Evolutionary conservation across 1,284 basidiomycete species (phyloP).

Genomic region (Ustilago cynodontis): DNA sequence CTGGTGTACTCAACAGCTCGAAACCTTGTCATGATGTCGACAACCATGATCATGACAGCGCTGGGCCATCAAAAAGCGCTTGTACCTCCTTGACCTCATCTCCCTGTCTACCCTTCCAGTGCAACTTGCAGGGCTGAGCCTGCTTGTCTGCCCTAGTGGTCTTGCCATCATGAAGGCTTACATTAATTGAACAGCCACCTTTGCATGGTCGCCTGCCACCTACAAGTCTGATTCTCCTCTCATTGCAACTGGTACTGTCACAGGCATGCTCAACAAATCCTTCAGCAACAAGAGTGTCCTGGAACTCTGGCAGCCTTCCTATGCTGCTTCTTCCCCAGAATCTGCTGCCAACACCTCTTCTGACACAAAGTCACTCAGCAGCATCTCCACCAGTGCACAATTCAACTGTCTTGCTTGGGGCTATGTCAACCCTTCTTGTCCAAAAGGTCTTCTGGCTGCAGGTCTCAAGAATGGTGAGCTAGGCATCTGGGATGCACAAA

Average conservation of each 20-base stretch:
- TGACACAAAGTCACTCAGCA: constrained; percentile 53
- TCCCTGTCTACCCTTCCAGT: neutral
- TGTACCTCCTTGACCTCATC: too few relatives aligned
- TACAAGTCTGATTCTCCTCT: constrained; percentile 75
- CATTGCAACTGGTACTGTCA: constrained; percentile 92
- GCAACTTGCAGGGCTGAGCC: constrained; percentile 23
- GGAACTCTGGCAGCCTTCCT: constrained; percentile 81
- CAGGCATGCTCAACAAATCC: constrained; percentile 94
- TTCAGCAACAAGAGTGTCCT: constrained; percentile 94
- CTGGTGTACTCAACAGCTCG: too few relatives aligned
- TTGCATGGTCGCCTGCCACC: constrained; percentile 88
- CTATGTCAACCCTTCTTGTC: constrained; percentile 77
- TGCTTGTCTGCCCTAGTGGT: constrained; percentile 7
- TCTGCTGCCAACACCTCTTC: constrained; percentile 2
- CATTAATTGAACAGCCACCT: constrained; percentile 78
- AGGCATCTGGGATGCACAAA: constrained; percentile 81
- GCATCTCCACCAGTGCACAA: constrained; percentile 63
- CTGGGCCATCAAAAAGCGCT: too few relatives aligned
- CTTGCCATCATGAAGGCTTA: constrained; percentile 62
- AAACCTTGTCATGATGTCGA: too few relatives aligned
- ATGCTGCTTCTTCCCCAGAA: constrained; percentile 25
- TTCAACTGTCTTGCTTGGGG: constrained; percentile 98
- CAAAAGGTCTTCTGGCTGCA: constrained; percentile 88
- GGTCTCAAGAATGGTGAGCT: constrained; percentile 97
- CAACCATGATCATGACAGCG: too few relatives aligned